Conservation (phyloP, 2,329 filamentous ascomycete species). For the Fusarium pseudonygamai region DNA sequence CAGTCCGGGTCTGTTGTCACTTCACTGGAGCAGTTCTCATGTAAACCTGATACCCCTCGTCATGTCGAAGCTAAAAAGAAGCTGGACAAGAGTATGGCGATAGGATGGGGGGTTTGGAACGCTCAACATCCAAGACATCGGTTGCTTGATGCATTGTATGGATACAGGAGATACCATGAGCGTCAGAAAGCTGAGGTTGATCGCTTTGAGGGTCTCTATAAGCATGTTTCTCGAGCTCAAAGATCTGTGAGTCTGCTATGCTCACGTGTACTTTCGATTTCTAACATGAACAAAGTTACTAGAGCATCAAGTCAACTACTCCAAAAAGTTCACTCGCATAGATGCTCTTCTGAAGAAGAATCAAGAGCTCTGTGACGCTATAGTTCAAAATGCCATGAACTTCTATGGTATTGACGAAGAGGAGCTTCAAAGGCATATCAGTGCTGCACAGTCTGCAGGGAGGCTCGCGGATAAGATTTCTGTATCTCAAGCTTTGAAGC, state of each 20-base stretch:
- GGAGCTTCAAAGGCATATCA: slow-evolving; percentile 57
- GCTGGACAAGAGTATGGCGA: slow-evolving; percentile 45
- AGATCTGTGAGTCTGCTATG: slow-evolving; percentile 24
- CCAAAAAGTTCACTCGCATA: slow-evolving; percentile 59
- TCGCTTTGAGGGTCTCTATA: slow-evolving; percentile 49
- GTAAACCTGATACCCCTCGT: slow-evolving; percentile 33
- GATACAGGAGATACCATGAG: slow-evolving; percentile 49
- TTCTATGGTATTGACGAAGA: slow-evolving; percentile 57
- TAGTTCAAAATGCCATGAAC: slow-evolving; percentile 54
- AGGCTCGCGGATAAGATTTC: slow-evolving; percentile 56
- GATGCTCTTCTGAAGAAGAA: slow-evolving; percentile 57
- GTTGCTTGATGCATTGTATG: slow-evolving; percentile 52
- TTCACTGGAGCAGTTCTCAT: slow-evolving; percentile 39
- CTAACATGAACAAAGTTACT: slow-evolving; percentile 51
- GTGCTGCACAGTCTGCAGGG: slow-evolving; percentile 50
- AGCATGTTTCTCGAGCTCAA: slow-evolving; percentile 49
- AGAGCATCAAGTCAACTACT: slow-evolving; percentile 66
- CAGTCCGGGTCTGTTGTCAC: slow-evolving; percentile 34
- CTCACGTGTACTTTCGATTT: fast-evolving
- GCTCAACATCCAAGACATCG: slow-evolving; percentile 51
- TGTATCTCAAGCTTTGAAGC: slow-evolving; percentile 64
- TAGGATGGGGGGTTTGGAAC: slow-evolving; percentile 46
- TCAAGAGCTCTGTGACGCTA: slow-evolving; percentile 55
- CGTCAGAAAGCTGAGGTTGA: slow-evolving; percentile 50
- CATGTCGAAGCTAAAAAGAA: slow-evolving; percentile 46